Evolutionary conservation across 2,329 filamentous ascomycete genomes (phyloP), one percentile per base, ranked within the genome.

Genomic region (Fusarium caatingaense): DNA sequence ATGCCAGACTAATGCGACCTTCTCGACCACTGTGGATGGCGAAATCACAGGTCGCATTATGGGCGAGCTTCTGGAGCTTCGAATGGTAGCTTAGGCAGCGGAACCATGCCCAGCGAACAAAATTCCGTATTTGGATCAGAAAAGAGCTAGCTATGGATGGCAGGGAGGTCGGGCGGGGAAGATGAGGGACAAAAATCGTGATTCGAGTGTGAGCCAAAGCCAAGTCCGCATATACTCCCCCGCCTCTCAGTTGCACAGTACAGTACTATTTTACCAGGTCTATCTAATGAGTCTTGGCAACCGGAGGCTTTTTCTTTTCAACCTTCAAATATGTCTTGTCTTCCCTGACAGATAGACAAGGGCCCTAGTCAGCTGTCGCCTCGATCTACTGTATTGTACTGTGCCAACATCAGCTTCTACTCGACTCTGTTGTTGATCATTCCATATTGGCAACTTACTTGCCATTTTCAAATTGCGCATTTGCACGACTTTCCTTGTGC

Each of bases 1-100:
- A 70, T 69, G 27, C 50, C 55, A 42, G 54, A 58, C 67, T 63
- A 69, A 77, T 77, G 75, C 75, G 71, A 75, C 69, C 61, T 62
- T 50, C 58, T 73, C 60, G 56, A 64, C 53, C 60, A 65, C 57
- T 61, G 72, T 71, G 66, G 71, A 57, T 60, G 66, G 59, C 56
- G 68, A 56, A 65, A 70, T 68, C 57, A 65, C 30, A 60, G 51
- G 66, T 53, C 66, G 56, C 66, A 72, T 64, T 60, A 28, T 64
- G 50, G 48, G 56, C 27, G 59, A 63, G 45, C 41, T 50, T 72
- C 66, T 66, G 60, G 62, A 65, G 44, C 58, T 54, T 56, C 28
- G 53, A 64, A 57, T 40, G 37, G 27, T 50, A 44, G 51, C 49
- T 57, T 62, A 51, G 40, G 47, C 47, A 57, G 64, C 60, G 60